Evolutionary conservation across 73 alveolate genomes (phyloP).

Genomic region (Paramecium sexaurelia): DNA sequence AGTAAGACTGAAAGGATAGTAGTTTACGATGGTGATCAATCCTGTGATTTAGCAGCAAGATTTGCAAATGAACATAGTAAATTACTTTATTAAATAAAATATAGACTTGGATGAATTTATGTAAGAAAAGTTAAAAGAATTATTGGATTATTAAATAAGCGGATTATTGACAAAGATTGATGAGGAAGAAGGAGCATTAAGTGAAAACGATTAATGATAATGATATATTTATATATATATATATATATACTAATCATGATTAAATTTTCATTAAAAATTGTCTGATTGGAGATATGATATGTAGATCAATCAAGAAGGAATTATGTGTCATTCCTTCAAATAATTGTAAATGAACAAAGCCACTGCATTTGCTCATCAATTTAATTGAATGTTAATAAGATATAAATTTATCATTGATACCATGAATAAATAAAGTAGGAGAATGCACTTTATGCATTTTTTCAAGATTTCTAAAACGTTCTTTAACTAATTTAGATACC

Average conservation of each 20-base stretch:
- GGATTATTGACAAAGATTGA: conserved; percentile 81
- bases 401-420: conserved; percentile 92
- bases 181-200: conserved; percentile 76
- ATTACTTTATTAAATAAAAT: not conserved
- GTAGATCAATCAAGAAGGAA: not conserved
- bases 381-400: conserved; percentile 74
- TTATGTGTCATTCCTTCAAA: conserved; percentile 53
- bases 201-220: conserved; percentile 50
- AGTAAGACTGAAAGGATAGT: conserved; percentile 93
- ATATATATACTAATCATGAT: not conserved
- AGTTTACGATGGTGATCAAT: conserved; percentile 94
- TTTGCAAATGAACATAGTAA: conserved; percentile 89
- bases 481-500: conserved; percentile 66
- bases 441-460: conserved; percentile 66
- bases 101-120: conserved; percentile 75
- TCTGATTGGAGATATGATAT: conserved; percentile 9
- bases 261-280: not conserved
- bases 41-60: conserved; percentile 91
- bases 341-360: not conserved
- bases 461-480: conserved; percentile 92
- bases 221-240: too few species aligned
- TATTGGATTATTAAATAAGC: conserved; percentile 76
- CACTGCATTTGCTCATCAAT: conserved; percentile 7
- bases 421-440: conserved; percentile 88
- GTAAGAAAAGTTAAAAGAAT: conserved; percentile 73